These are phyloP conservation scores for Apiotrichum mycotoxinovorans DNA, from an alignment of 1,284 basidiomycete species.

Conservation along the genomic window DNA sequence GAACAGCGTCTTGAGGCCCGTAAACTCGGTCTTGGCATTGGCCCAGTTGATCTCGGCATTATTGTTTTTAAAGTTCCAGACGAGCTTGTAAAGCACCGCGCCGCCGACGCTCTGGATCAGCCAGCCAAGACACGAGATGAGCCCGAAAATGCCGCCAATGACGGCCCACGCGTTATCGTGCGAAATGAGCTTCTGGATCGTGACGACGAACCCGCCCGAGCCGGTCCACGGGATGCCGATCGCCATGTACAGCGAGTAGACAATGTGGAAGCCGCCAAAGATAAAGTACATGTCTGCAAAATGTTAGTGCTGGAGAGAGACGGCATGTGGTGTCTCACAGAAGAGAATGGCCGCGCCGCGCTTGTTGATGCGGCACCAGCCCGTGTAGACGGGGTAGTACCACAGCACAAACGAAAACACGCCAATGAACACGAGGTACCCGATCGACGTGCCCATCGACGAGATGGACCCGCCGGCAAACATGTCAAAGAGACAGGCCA, in stretches of 20 bases:
- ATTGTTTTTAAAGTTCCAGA: constrained; percentile 51
- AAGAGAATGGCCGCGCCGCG: constrained; percentile 50
- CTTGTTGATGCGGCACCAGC: constrained; percentile 80
- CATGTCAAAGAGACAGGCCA: constrained; percentile 84
- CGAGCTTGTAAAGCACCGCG: constrained; percentile 45
- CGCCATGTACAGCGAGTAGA: constrained; percentile 82
- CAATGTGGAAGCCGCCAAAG: constrained; percentile 88
- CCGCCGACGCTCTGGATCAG: constrained; percentile 62
- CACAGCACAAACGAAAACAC: constrained; percentile 81
- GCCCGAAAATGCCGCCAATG: constrained; percentile 70
- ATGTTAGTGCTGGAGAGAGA: neutral
- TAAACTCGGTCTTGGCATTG: constrained; percentile 23
- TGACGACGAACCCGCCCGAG: constrained; percentile 91
- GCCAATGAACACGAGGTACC: constrained; percentile 75
- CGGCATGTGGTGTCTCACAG: constrained; percentile 50
- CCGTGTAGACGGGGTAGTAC: constrained; percentile 95
- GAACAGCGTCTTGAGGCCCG: constrained; percentile 18
- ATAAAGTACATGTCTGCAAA: constrained; percentile 83
- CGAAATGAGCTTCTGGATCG: constrained; percentile 67
- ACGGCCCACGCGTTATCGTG: constrained; percentile 65
- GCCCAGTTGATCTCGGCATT: constrained; percentile 44
- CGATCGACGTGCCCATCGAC: constrained; percentile 29
- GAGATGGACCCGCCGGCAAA: constrained; percentile 57
- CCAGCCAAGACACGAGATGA: constrained; percentile 83
- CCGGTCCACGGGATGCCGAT: constrained; percentile 85